Evolutionary conservation across 345 rosid genomes (phyloP), one percentile per base, ranked within the genome.

Genomic region (Eucalyptus decipiens): DNA sequence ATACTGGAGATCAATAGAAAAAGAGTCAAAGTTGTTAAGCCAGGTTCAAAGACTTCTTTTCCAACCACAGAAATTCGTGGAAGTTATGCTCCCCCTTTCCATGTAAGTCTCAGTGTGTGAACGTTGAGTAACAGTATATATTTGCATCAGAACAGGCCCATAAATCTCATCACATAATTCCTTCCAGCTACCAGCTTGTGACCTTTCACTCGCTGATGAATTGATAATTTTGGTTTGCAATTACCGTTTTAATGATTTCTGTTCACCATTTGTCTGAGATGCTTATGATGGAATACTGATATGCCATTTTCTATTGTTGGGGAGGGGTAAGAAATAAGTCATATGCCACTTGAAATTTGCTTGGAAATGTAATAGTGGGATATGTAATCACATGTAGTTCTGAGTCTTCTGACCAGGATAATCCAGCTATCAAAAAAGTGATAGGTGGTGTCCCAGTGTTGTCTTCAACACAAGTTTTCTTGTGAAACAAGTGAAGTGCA

Each of bases 61-160:
- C 94, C 99, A 45, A 91, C 94, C 43, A 96, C 98, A 42, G 99
- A 97, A 93, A 95, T 96, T 92, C 98, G 99, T 51, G 99, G 99
- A 93, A 97, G 91, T 93, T 97, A 94, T 88, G 95, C 94, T 91
- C 99, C 98, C 91, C 99, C 99, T 13, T 97, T 97, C 89, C 99
- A 97, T 90, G 99, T 97, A 94, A 92, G 97, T 93, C 90, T 86
- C 86, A 32, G 21, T 49, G 67, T 43, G 30, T 40, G 85, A 76
- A 76, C 16, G 17, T 40, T n/a, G 40, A 65, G 76, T 23, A 76
- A 76, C 47, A 21, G 32, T 54, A 65, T 62, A 58, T 87, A n/a
- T 19, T 40, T 4, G 85, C 17, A 21, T 76, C 47, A 40, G 47
- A 76, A 76, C 45, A 21, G 47, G 47, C 83, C 30, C 30, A 76